phyloP scores from a whole-genome alignment of 2,329 filamentous ascomycete genomes.

The Calonectria pauciramosa region DNA sequence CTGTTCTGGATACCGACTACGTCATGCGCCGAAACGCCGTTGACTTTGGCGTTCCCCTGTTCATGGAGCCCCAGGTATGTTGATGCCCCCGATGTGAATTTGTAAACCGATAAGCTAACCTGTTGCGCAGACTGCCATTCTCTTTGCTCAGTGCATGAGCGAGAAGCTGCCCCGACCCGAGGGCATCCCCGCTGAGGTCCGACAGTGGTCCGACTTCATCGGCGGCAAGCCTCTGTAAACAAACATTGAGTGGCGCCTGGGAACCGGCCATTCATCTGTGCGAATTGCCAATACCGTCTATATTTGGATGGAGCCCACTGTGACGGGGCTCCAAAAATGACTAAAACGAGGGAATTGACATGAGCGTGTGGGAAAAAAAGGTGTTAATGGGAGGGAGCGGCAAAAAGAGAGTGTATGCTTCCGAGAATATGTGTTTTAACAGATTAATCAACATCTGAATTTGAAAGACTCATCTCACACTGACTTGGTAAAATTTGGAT shows the following conservation, averaged over 20 bases:
- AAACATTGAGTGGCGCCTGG: constrained; percentile 50
- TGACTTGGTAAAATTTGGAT: too few species aligned
- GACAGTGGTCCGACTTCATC: constrained; percentile 95
- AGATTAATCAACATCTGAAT: not conserved
- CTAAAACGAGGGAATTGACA: too few species aligned
- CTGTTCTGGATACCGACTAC: constrained; percentile 91
- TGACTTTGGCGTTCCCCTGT: constrained; percentile 96
- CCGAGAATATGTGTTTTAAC: too few species aligned
- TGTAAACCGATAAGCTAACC: constrained; percentile 46
- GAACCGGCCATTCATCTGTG: constrained; percentile 42
- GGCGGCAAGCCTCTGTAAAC: constrained; percentile 83
- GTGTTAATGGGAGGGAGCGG: too few species aligned
- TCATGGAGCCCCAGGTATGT: constrained; percentile 97
- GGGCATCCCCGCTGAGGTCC: constrained; percentile 91
- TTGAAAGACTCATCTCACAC: too few species aligned
- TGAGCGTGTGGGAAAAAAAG: too few species aligned
- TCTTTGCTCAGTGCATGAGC: constrained; percentile 97
- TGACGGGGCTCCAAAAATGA: too few species aligned
- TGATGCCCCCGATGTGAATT: constrained; percentile 3
- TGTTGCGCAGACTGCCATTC: constrained; percentile 81
- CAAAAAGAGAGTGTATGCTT: too few species aligned
- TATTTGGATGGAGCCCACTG: constrained; percentile 11
- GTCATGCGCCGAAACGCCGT: constrained; percentile 99
- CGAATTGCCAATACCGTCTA: constrained; percentile 31
- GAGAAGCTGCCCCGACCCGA: constrained; percentile 92